These are phyloP conservation scores for Clathrus columnatus DNA, from an alignment of 768 basidiomycete species.

Conservation along the genomic window DNA sequence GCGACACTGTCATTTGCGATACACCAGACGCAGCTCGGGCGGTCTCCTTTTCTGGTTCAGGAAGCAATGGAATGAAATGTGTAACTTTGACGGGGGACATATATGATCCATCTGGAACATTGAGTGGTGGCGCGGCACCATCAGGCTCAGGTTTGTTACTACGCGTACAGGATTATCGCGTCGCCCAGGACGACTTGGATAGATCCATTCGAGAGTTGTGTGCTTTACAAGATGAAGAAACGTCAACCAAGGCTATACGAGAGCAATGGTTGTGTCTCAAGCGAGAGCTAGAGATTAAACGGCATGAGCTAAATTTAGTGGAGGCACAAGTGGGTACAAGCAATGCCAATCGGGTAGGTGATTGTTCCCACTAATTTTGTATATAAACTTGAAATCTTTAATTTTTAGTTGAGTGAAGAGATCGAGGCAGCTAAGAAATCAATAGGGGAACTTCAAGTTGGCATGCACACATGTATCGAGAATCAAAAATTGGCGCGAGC, in stretches of 20 bases:
- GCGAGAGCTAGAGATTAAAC: constrained; percentile 78
- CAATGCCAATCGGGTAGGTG: constrained; percentile 76
- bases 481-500: constrained; percentile 70
- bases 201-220: constrained; percentile 40
- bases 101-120: constrained; percentile 91
- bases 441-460: constrained; percentile 48
- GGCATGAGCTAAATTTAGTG: constrained; percentile 74
- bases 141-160: constrained; percentile 64
- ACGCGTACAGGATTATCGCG: constrained; percentile 74
- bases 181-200: constrained; percentile 50
- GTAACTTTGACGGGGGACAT: constrained; percentile 94
- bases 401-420: constrained; percentile 63
- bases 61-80: constrained; percentile 58
- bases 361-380: background rate
- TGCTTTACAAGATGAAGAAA: constrained; percentile 48
- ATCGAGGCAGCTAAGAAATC: constrained; percentile 62
- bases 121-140: constrained; percentile 86
- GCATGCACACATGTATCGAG: constrained; percentile 56
- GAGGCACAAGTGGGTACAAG: constrained; percentile 82
- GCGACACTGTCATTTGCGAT: constrained; percentile 84
- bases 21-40: constrained; percentile 79
- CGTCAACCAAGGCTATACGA: constrained; percentile 39
- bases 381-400: background rate
- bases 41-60: constrained; percentile 70
- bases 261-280: constrained; percentile 52